Evolutionary conservation across 495 filamentous ascomycete genomes (phyloP).

Genomic region (Xylaria flabelliformis): DNA sequence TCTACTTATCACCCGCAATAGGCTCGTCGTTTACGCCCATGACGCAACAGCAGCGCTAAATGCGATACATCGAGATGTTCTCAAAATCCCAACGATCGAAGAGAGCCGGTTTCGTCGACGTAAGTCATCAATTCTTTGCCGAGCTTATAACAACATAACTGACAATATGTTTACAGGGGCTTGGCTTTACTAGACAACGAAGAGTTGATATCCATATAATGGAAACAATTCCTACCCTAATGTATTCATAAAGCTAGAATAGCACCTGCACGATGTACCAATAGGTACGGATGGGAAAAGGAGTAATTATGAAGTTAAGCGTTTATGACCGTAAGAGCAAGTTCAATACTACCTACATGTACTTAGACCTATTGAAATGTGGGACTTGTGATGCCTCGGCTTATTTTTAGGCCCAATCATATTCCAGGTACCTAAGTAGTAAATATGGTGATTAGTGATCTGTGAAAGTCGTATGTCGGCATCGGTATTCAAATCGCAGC

Average conservation of each 20-base stretch:
- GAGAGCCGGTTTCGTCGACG: conserved; percentile 43
- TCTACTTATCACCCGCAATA: conserved; percentile 23
- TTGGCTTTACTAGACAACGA: conserved; percentile 24
- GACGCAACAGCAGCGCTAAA: conserved; percentile 48
- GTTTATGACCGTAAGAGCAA: not conserved
- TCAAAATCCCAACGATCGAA: conserved; percentile 46
- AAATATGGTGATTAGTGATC: conserved; percentile 26
- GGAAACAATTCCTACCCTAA: not conserved
- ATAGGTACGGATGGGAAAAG: not conserved
- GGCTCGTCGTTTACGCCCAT: conserved; percentile 46
- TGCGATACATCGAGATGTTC: conserved; percentile 49
- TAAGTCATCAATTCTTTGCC: conserved; percentile 28
- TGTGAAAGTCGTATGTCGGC: not conserved
- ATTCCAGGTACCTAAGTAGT: not conserved
- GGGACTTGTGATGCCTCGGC: conserved; percentile 3
- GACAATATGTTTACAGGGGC: conserved; percentile 14
- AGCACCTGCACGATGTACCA: not conserved
- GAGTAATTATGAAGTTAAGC: conserved; percentile 9
- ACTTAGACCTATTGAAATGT: too few species aligned
- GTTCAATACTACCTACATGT: not conserved
- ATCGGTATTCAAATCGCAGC: not conserved
- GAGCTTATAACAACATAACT: not conserved
- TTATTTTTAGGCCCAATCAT: not conserved
- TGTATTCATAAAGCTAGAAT: not conserved
- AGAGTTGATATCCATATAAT: not conserved